Base-by-base conservation (phyloP, 495 filamentous ascomycete species). In the Friedmanniomyces simplex region DNA sequence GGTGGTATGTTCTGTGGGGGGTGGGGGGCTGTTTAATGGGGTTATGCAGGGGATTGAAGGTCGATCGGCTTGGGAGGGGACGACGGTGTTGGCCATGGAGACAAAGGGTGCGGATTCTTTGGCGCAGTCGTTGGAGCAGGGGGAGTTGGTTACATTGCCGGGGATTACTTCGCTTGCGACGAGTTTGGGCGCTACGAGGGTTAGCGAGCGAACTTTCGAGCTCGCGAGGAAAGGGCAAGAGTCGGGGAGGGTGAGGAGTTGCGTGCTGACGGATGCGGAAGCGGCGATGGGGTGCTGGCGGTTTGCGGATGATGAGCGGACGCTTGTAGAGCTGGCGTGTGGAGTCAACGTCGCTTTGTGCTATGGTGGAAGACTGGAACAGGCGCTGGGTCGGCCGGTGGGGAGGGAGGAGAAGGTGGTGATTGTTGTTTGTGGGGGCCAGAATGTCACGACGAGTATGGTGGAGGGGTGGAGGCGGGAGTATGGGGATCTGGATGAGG, bases 1-100 rank as follows among this genome's bases (percentile, higher is more conserved):
- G n/a, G 70, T 98, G 1, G 77, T 95, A 12, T 94, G 88, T 68
- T 86, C 77, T 60, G 89, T 96, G 46, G 93, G 91, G 12, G 93
- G 93, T 14, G 93, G 93, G 3, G 93, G 93, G 0, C 71, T 98
- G 42, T 75, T 96, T 36, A 85, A 83, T 57, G 91, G 91, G 0
- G 64, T 96, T 7, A 79, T 89, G 67, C 73, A 82, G 67, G 90
- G 88, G 10, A 67, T 96, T 10, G 80, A 87, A 58, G 37, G 60
- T 32, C 58, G 54, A 43, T 51, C 60, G 66, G 61, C 20, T 22
- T 64, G 58, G 61, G 37, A 42, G n/a, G 55, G 65, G 49, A 78
- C 83, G 1, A 71, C 75, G 28, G 79, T 96, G 11, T 65, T 96
- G 24, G 91, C 87, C 12, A 71, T 95, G 52, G 93, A 96, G 73